Base-by-base conservation (phyloP, 2,329 filamentous ascomycete genomes). In the Akanthomyces muscarius region DNA sequence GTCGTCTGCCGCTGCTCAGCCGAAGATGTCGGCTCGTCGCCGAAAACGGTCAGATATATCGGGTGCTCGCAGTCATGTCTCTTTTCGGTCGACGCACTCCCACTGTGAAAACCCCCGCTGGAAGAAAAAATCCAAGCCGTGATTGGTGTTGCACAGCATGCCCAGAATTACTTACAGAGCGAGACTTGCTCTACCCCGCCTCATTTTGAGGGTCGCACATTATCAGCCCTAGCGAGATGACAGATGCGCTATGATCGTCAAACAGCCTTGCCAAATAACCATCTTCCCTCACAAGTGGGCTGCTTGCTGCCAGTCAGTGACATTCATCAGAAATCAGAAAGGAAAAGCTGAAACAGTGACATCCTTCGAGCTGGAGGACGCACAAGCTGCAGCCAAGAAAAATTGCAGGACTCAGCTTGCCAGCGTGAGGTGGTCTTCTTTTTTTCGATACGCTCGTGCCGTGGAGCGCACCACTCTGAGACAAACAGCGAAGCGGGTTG, bases 1-100 rank as follows among this genome's bases (percentile, higher is more conserved):
- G 13, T 58, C n/a, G 21, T 36, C 21, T 30, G 14, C 28, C 23
- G 14, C 23, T 36, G 11, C 38, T 36, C 47, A 53, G 44, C 3
- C 18, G 4, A 45, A 45, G 1, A 14, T n/a, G 4, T 53, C 58
- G 58, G 58, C 8, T 53, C 58, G n/a, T 61, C 58, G 58, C 48
- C 38, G 47, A 18, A 36, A 30, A 52, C 44, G 3, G 18, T n/a
- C 47, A 18, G 57, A 45, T 44, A 33, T 11, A 16, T 28, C n/a
- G 7, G 8, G 3, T 23, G 21, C 56, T 51, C 36, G 45, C 56
- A 21, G 33, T 30, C 5, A 6, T 13, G 5, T 51, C 33, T 23
- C 42, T 16, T 41, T 30, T 16, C 2, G 25, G 45, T 13, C 30
- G 4, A 51, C 7, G 42, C 4, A 11, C n/a, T 23, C 5, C 38